These are phyloP conservation scores for Fomitiporia mediterranea DNA, from an alignment of 1,284 basidiomycete genomes.

Conservation along the genomic window DNA sequence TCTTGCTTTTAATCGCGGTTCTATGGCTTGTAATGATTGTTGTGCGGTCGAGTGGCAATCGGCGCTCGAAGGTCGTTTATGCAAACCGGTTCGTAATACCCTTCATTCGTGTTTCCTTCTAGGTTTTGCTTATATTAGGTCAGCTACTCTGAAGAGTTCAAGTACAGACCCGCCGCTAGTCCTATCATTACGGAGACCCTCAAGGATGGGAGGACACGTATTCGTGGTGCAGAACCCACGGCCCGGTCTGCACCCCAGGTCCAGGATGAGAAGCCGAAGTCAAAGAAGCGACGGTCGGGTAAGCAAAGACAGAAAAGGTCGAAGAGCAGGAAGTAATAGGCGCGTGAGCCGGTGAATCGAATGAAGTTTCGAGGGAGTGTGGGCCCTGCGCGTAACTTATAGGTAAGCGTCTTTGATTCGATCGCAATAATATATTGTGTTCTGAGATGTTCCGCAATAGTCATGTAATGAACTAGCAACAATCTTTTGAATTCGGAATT, in stretches of 20 bases:
- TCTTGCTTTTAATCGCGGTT: not conserved
- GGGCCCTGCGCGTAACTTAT: no score
- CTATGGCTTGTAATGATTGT: slow-evolving; percentile 1
- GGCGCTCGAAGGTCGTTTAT: slow-evolving; percentile 37
- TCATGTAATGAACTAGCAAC: no score
- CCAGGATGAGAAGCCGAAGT: not conserved
- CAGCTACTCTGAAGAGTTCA: slow-evolving; percentile 62
- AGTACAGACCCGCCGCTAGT: slow-evolving; percentile 61
- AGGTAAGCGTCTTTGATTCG: no score
- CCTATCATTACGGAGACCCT: slow-evolving; percentile 61
- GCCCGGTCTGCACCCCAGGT: not conserved
- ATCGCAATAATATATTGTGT: no score
- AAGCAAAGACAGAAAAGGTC: not conserved
- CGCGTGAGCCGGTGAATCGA: no score
- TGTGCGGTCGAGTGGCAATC: not conserved
- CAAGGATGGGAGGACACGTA: slow-evolving; percentile 49
- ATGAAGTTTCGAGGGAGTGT: no score
- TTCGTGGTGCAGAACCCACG: slow-evolving; percentile 49
- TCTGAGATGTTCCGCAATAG: no score
- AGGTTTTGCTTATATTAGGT: slow-evolving; percentile 18
- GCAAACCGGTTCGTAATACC: slow-evolving; percentile 38
- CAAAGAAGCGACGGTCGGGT: not conserved
- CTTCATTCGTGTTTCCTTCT: not conserved
- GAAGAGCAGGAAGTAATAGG: not conserved
- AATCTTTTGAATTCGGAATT: no score